Conservation (phyloP, 169 alveolate genomes). For the Cryptosporidium viatorum region DNA sequence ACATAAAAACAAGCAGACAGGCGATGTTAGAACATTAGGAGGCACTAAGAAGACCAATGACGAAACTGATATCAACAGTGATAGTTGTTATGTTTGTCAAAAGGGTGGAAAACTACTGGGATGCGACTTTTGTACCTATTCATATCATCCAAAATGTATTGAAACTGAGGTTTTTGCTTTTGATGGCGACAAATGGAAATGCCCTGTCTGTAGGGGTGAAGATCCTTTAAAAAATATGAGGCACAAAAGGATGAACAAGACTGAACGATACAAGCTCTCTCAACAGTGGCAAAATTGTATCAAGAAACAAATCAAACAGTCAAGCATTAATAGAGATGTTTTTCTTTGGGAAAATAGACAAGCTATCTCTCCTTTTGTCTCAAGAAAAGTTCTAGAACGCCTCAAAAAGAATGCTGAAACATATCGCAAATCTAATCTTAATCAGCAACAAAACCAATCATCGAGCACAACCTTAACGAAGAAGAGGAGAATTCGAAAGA, state of each 20-base stretch:
- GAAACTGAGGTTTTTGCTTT: constrained; percentile 84
- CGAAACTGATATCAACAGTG: constrained; percentile 85
- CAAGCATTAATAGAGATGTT: constrained; percentile 83
- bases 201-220: constrained; percentile 91
- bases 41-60: constrained; percentile 81
- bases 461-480: neutral
- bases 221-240: constrained; percentile 90
- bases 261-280: constrained; percentile 85
- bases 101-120: constrained; percentile 88
- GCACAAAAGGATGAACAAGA: constrained; percentile 89
- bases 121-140: constrained; percentile 90
- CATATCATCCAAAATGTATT: constrained; percentile 90
- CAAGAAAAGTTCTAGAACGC: constrained; percentile 81
- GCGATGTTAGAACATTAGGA: constrained; percentile 82
- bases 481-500: constrained; percentile 34
- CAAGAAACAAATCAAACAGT: constrained; percentile 82
- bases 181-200: constrained; percentile 89
- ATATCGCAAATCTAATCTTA: constrained; percentile 61
- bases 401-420: constrained; percentile 80
- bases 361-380: constrained; percentile 86
- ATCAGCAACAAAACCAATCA: constrained; percentile 2
- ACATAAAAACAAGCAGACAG: constrained; percentile 85
- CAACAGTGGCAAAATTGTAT: constrained; percentile 86
- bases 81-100: constrained; percentile 91
- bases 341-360: constrained; percentile 85